phyloP scores from a whole-genome alignment of 179 eudicot genomes.

The Camellia oleifera region DNA sequence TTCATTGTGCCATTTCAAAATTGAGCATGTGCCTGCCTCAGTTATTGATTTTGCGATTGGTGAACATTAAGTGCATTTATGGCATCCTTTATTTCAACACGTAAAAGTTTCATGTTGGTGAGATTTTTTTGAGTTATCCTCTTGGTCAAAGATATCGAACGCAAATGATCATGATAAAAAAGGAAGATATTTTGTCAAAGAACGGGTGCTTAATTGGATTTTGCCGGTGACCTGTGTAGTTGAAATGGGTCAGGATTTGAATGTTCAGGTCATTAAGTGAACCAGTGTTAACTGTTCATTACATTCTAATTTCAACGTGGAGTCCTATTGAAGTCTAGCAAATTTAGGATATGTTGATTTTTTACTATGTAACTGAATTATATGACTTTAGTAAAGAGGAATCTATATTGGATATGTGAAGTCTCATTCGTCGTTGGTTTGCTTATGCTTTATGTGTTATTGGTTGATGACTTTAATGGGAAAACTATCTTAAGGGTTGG shows the following conservation, averaged over 20 bases:
- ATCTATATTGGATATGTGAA: background rate
- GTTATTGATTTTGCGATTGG: background rate
- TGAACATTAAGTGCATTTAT: background rate
- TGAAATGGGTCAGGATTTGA: background rate
- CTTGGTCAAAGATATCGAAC: background rate
- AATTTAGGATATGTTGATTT: background rate
- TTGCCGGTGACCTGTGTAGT: background rate
- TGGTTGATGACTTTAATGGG: background rate
- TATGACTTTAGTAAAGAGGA: background rate
- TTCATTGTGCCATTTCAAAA: background rate
- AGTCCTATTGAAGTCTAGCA: background rate
- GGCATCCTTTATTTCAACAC: background rate
- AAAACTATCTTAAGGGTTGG: background rate
- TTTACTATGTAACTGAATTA: background rate
- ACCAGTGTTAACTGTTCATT: background rate
- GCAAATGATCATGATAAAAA: background rate
- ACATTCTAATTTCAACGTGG: background rate
- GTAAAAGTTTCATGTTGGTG: background rate
- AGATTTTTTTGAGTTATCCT: no score
- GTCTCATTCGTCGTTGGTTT: background rate
- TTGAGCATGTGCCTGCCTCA: no score
- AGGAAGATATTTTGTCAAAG: background rate
- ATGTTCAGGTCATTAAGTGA: background rate
- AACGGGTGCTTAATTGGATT: background rate
- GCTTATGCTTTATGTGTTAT: background rate